A percentile compares a stretch with the other conserved stretches of the same genome.
These are phyloP conservation scores for sweet orange (Citrus sinensis) DNA, from an alignment of 345 rosid species.

Conservation along the genomic window DVS_A1.0 CM039166.1:20886001-20886500, in stretches of 20 bases:
- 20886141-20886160: neutral
- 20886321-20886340: slow-evolving; percentile 3
- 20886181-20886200: neutral
- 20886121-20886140: neutral
- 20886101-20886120: neutral
- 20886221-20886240: neutral
- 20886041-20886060: neutral
- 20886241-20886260: neutral
- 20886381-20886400: slow-evolving; percentile 34
- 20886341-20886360: neutral
- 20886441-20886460: neutral
- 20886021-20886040: neutral
- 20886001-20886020: neutral
- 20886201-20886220: neutral
- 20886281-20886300: neutral
- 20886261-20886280: neutral
- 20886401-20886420: slow-evolving; percentile 43
- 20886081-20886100: neutral
- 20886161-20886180: neutral
- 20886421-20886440: slow-evolving; percentile 65
- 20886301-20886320: neutral
- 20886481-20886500: neutral
- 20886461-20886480: neutral
- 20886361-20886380: slow-evolving; percentile 31
- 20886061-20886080: neutral